Evolutionary conservation across 2,329 filamentous ascomycete genomes (phyloP).

Genomic region (Hypoxylon sp.): DNA sequence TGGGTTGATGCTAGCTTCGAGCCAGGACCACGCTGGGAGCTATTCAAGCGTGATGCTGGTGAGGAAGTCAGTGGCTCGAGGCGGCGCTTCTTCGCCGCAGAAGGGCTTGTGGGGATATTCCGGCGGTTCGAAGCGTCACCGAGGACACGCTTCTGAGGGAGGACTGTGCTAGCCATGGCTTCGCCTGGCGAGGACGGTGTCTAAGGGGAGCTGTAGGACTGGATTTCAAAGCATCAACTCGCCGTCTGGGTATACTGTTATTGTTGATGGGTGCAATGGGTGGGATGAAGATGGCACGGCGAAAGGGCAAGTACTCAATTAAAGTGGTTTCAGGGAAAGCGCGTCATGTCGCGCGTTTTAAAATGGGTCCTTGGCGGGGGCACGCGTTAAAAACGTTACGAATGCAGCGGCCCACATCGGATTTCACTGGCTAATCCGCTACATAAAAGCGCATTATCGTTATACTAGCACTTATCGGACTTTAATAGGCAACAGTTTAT

Average conservation of each 20-base stretch:
- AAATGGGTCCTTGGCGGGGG: conserved; percentile 30
- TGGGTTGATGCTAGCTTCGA: conserved; percentile 78
- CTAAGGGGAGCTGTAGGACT: conserved; percentile 16
- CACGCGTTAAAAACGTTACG: conserved; percentile 42
- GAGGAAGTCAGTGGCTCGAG: conserved; percentile 73
- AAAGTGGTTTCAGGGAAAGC: conserved; percentile 45
- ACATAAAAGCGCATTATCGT: no score
- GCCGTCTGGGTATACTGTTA: conserved; percentile 2
- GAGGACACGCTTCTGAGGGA: conserved; percentile 80
- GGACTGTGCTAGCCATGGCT: conserved; percentile 63
- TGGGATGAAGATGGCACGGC: background rate
- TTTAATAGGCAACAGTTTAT: conserved; percentile 1
- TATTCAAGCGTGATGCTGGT: conserved; percentile 68
- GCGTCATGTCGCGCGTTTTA: conserved; percentile 48
- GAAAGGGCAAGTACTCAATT: conserved; percentile 21
- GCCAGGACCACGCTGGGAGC: conserved; percentile 72
- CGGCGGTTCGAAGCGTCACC: conserved; percentile 75
- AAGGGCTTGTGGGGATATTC: conserved; percentile 69
- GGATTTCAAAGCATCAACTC: conserved; percentile 30
- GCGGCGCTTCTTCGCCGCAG: conserved; percentile 83
- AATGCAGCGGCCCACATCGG: conserved; percentile 5
- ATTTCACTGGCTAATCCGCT: conserved; percentile 22
- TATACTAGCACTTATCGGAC: no score
- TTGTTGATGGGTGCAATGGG: conserved; percentile 3
- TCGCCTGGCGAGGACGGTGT: conserved; percentile 23